Evolutionary conservation across 1,139 yeast species (phyloP).

Genomic region (Yamadazyma membranifaciens): DNA sequence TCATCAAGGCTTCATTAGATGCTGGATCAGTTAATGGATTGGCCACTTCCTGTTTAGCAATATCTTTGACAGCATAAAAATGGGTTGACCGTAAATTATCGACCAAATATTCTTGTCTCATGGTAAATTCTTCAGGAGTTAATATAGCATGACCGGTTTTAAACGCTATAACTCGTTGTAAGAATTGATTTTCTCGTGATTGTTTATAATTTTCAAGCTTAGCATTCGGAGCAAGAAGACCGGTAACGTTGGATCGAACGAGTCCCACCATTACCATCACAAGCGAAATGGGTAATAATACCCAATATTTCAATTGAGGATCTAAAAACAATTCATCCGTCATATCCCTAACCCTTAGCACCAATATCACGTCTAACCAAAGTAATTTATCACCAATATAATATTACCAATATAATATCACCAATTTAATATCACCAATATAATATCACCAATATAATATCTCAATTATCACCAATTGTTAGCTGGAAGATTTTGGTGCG

Average conservation of each 20-base stretch:
- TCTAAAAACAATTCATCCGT: slow-evolving; percentile 54
- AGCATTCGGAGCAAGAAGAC: slow-evolving; percentile 56
- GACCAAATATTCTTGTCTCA: slow-evolving; percentile 45
- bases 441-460: too few species aligned
- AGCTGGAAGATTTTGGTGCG: too few species aligned
- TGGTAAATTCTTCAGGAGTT: slow-evolving; percentile 43
- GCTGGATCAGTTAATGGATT: slow-evolving; percentile 73
- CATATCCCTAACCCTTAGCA: slow-evolving; percentile 3
- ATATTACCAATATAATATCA: too few species aligned
- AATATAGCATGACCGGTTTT: slow-evolving; percentile 48
- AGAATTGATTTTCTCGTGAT: slow-evolving; percentile 60
- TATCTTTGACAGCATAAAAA: slow-evolving; percentile 46
- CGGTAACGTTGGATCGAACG: slow-evolving; percentile 66
- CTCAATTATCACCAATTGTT: too few species aligned
- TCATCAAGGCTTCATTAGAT: slow-evolving; percentile 72
- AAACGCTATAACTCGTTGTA: slow-evolving; percentile 57
- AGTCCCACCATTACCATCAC: slow-evolving; percentile 93
- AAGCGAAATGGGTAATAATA: slow-evolving; percentile 79
- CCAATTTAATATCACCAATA: too few species aligned
- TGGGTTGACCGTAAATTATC: slow-evolving; percentile 51
- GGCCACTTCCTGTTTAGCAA: slow-evolving; percentile 42
- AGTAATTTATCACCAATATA: too few species aligned
- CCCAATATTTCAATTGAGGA: slow-evolving; percentile 87
- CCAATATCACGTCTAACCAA: too few species aligned
- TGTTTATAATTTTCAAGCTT: slow-evolving; percentile 52